Evolutionary conservation across 192 early-diverging fungal genomes (phyloP), one percentile per base, ranked within the genome.

Genomic region (Piromyces sp.): DNA sequence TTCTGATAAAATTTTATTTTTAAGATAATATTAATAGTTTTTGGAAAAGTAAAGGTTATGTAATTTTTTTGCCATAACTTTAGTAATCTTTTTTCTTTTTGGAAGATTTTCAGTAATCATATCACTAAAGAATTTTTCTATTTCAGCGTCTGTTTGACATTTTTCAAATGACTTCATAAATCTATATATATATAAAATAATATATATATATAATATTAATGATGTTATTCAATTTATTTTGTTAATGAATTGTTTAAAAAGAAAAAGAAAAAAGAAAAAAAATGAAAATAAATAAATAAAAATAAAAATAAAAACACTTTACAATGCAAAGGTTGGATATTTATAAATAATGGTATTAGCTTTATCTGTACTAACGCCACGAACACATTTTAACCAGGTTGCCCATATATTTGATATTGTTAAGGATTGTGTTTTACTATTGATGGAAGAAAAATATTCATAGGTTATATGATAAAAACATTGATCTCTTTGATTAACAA

Each of bases 301-400:
- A 51, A 22, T 1, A 14, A 14, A 14, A 51, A 22, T 22, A 22
- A 51, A 22, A 22, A 22, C 9, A 33, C 9, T 33, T 19, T 82
- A 82, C 83, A 85, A 85, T 22, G 85, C 80, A 79, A 93, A 91
- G 1, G 96, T 97, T 17, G 88, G 90, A 83, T 93, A 97, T 29
- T 80, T 86, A 30, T 84, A 84, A 1, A 87, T 90, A 38, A 99
- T 88, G n/a, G 92, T 87, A 30, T 87, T 78, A 0, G 96, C 97
- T 85, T 96, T 97, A 83, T 98, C 96, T 0, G 86, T 88, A 81
- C 93, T 94, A 29, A 98, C 84, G 29, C 96, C 96, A 78, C 91
- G 89, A 79, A 96, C 85, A 1, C 92, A 91, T 93, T 95, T 92
- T 30, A 99, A 87, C 90, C 97, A 94, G 78, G 92, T 88, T 42